These are phyloP conservation scores for Heliocybe sulcata DNA, from an alignment of 1,284 basidiomycete species.

Conservation along the genomic window DNA sequence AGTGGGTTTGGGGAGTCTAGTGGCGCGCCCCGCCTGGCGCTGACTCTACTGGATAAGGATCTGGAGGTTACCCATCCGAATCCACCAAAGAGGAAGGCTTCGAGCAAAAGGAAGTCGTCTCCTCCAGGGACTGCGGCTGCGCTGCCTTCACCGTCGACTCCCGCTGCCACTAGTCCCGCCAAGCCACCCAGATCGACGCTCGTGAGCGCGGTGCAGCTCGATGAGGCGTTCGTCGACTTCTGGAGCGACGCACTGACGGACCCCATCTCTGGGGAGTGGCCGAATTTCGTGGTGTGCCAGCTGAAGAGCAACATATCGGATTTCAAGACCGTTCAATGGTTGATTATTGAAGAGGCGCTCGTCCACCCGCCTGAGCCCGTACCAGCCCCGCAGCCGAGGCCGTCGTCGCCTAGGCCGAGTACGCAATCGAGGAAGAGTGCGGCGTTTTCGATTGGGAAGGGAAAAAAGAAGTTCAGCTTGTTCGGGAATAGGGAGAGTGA, in stretches of 20 bases:
- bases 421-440: constrained; percentile 33
- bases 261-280: constrained; percentile 55
- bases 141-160: constrained; percentile 8
- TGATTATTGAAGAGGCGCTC: constrained; percentile 58
- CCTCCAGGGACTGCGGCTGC: constrained; percentile 16
- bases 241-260: constrained; percentile 67
- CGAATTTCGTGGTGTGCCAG: constrained; percentile 59
- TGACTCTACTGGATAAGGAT: constrained; percentile 51
- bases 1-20: constrained; percentile 50
- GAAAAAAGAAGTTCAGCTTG: constrained; percentile 47
- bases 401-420: constrained; percentile 44
- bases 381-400: constrained; percentile 14
- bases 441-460: constrained; percentile 18
- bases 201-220: constrained; percentile 47
- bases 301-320: constrained; percentile 32
- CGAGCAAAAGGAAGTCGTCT: constrained; percentile 15
- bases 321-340: constrained; percentile 39
- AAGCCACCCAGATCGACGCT: constrained; percentile 31
- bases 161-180: constrained; percentile 16
- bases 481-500: constrained; percentile 27
- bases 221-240: constrained; percentile 74
- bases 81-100: neutral
- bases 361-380: constrained; percentile 29
- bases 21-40: constrained; percentile 39
- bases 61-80: constrained; percentile 48